Conservation (phyloP, 2,329 filamentous ascomycete species). For the Sclerotinia spermophila region DNA sequence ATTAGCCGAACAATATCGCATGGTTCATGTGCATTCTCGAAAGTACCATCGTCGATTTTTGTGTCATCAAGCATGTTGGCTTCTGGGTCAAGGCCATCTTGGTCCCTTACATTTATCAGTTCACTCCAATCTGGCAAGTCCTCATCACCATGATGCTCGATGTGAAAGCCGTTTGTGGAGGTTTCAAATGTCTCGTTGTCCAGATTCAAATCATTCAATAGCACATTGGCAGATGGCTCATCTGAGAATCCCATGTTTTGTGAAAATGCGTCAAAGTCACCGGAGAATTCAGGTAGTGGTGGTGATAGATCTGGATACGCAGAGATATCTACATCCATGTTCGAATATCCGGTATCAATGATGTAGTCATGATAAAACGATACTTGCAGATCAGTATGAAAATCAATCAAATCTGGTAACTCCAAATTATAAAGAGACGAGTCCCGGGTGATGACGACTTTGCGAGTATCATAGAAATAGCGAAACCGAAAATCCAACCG, state of each 20-base stretch:
- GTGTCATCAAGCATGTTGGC: background rate
- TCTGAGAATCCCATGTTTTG: background rate
- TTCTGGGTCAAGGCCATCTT: background rate
- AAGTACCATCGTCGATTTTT: background rate
- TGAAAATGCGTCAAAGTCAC: background rate
- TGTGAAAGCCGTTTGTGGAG: background rate
- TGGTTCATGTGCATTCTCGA: background rate
- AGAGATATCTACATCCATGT: background rate
- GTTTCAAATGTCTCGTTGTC: background rate
- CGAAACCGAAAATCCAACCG: background rate
- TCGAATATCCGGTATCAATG: background rate
- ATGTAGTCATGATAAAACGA: background rate
- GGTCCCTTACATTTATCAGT: conserved; percentile 1
- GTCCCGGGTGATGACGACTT: background rate
- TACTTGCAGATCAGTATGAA: background rate
- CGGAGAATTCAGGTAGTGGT: background rate
- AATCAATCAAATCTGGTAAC: background rate
- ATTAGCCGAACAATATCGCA: background rate
- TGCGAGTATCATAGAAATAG: conserved; percentile 6
- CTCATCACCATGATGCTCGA: background rate
- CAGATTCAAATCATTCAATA: background rate
- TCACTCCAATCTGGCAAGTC: background rate
- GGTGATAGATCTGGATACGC: background rate
- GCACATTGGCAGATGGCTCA: background rate
- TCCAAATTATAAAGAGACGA: background rate